These are phyloP conservation scores for Jaapia argillacea DNA, from an alignment of 768 basidiomycete species.

Conservation along the genomic window DNA sequence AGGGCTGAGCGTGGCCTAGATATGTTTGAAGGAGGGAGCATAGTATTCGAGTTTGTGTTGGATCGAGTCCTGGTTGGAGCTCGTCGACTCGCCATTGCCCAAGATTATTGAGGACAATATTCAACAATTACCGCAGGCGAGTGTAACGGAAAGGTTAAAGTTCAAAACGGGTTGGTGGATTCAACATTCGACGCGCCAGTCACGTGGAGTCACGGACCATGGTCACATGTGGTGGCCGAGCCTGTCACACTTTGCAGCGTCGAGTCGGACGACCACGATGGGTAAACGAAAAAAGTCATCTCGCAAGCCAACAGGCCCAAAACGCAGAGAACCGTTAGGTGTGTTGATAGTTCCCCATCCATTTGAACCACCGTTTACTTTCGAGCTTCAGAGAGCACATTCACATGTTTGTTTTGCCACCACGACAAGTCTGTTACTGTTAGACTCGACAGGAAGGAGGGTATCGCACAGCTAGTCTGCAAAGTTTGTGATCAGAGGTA, in stretches of 20 bases:
- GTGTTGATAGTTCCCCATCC: conserved; percentile 11
- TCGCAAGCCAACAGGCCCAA: conserved; percentile 62
- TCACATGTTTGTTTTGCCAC: conserved; percentile 84
- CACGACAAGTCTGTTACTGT: conserved; percentile 86
- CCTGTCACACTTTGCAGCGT: not conserved
- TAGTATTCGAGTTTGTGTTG: conserved; percentile 17
- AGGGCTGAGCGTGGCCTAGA: conserved; percentile 39
- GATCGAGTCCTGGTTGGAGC: conserved; percentile 38
- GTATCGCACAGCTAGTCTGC: conserved; percentile 70
- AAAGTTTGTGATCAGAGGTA: conserved; percentile 81
- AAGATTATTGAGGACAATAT: not conserved
- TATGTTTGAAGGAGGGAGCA: conserved; percentile 22
- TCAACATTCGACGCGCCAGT: not conserved
- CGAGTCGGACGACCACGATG: conserved; percentile 37
- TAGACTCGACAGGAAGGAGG: conserved; percentile 78
- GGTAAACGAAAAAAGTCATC: conserved; percentile 90
- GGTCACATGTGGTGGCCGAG: not conserved
- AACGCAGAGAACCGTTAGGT: conserved; percentile 70
- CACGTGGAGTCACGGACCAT: not conserved
- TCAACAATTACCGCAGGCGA: no score
- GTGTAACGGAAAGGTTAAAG: no score
- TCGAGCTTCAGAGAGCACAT: conserved; percentile 52
- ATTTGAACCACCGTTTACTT: conserved; percentile 2
- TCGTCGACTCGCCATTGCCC: conserved; percentile 60
- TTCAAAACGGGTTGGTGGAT: no score